Conservation (phyloP, 176 grass and related monocot genomes). For the Phoenix roebelenii region DNA sequence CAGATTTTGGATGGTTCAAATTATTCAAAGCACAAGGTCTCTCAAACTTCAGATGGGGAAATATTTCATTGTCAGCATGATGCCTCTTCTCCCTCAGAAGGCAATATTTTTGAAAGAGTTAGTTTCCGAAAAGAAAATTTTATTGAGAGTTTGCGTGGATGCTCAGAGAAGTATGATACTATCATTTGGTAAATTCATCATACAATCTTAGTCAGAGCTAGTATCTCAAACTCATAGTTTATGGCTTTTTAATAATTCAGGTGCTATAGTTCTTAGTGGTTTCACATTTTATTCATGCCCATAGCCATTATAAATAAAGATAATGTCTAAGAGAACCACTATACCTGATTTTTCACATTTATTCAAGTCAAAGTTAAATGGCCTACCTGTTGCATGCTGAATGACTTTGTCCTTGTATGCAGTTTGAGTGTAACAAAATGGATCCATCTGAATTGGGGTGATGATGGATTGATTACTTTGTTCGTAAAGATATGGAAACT, state of each 20-base stretch:
- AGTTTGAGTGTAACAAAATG: constrained; percentile 99
- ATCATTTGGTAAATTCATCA: constrained; percentile 71
- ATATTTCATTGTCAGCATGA: constrained; percentile 6
- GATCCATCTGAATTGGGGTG: constrained; percentile 98
- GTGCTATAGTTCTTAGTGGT: no score
- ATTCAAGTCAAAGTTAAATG: no score
- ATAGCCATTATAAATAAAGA: no score
- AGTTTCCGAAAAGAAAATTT: constrained; percentile 79
- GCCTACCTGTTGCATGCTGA: no score
- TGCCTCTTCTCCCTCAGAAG: neutral
- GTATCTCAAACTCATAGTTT: neutral
- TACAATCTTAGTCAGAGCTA: neutral
- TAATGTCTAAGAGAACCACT: no score
- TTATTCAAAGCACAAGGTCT: constrained; percentile 9
- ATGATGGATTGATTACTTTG: constrained; percentile 76
- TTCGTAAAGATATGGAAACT: constrained; percentile 91
- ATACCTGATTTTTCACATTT: no score
- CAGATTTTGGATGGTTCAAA: constrained; percentile 16
- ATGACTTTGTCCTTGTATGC: constrained; percentile 19
- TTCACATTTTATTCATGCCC: no score
- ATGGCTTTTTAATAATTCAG: neutral
- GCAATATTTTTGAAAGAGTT: constrained; percentile 38
- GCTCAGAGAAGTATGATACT: constrained; percentile 74
- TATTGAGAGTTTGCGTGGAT: constrained; percentile 33
- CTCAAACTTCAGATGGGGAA: constrained; percentile 28